Percentiles rank a stretch among this genome's conserved stretches.
Conservation (phyloP, 768 basidiomycete species). For the Leccinellum luteum region DNA sequence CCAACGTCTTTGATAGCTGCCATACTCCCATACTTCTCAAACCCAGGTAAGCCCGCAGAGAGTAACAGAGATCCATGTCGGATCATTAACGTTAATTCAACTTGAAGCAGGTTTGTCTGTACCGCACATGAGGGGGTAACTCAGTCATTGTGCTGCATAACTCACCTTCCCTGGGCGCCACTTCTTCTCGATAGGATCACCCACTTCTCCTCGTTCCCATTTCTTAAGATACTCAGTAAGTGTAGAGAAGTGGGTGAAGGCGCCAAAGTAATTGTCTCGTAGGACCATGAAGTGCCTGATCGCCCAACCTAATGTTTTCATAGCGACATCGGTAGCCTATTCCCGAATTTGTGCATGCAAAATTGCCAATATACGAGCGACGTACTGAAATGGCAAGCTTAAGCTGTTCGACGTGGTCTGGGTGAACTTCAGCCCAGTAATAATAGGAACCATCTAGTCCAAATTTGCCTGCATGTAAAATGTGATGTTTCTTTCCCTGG, state of each 20-base stretch:
- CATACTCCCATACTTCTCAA: constrained; percentile 36
- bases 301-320: constrained; percentile 82
- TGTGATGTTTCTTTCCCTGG: constrained; percentile 53
- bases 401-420: constrained; percentile 77
- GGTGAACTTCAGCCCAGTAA: constrained; percentile 63
- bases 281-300: constrained; percentile 85
- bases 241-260: constrained; percentile 91
- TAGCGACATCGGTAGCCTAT: constrained; percentile 53
- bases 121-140: constrained; percentile 7
- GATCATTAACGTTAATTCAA: constrained; percentile 56
- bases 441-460: constrained; percentile 67
- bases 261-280: constrained; percentile 91
- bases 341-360: constrained; percentile 1
- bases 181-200: constrained; percentile 79
- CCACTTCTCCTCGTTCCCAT: constrained; percentile 55
- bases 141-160: not conserved
- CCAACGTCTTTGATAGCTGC: constrained; percentile 42
- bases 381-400: constrained; percentile 60
- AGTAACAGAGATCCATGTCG: constrained; percentile 54
- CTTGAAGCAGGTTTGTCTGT: constrained; percentile 85
- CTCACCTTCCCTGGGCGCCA: constrained; percentile 77
- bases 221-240: constrained; percentile 81
- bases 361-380: not conserved
- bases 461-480: constrained; percentile 60
- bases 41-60: constrained; percentile 67